These are phyloP conservation scores for Lactifluus piperatus DNA, from an alignment of 768 basidiomycete species.

Conservation along the genomic window DNA sequence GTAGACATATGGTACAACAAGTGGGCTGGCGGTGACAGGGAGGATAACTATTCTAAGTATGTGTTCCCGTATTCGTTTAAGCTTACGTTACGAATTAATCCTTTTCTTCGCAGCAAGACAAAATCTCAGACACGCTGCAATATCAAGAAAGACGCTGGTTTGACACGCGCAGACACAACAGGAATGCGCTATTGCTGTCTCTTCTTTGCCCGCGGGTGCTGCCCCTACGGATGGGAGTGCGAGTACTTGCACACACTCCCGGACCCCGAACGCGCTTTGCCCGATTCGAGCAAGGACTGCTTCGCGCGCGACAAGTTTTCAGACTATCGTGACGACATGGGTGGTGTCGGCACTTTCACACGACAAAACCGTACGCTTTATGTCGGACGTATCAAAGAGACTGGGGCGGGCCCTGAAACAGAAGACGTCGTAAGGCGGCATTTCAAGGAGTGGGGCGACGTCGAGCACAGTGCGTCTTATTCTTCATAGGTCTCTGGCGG, in stretches of 20 bases:
- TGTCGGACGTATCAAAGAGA: slow-evolving; percentile 90
- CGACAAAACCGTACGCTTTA: slow-evolving; percentile 92
- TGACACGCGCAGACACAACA: slow-evolving; percentile 91
- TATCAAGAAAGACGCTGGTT: slow-evolving; percentile 80
- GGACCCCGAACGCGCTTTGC: slow-evolving; percentile 53
- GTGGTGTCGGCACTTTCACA: slow-evolving; percentile 95
- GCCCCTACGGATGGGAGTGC: slow-evolving; percentile 98
- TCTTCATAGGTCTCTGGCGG: not conserved
- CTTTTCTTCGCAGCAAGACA: slow-evolving; percentile 53
- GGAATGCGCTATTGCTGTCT: slow-evolving; percentile 91
- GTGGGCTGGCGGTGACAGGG: slow-evolving; percentile 99
- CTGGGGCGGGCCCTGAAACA: slow-evolving; percentile 78
- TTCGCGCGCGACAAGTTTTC: slow-evolving; percentile 96
- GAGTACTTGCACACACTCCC: slow-evolving; percentile 91
- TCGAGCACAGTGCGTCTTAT: slow-evolving; percentile 70
- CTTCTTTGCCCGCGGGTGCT: slow-evolving; percentile 94
- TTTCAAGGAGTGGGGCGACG: slow-evolving; percentile 93
- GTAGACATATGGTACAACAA: slow-evolving; percentile 98
- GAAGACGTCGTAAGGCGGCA: slow-evolving; percentile 87
- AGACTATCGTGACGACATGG: slow-evolving; percentile 99
- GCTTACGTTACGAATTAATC: slow-evolving; percentile 8
- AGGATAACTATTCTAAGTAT: slow-evolving; percentile 92
- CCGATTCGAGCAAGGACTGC: slow-evolving; percentile 92
- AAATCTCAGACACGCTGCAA: slow-evolving; percentile 91
- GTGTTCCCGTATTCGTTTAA: slow-evolving; percentile 24